Evolutionary conservation across 371 early-diverging fungal species (phyloP).

Genomic region (Apophysomyces trapeziformis): DNA sequence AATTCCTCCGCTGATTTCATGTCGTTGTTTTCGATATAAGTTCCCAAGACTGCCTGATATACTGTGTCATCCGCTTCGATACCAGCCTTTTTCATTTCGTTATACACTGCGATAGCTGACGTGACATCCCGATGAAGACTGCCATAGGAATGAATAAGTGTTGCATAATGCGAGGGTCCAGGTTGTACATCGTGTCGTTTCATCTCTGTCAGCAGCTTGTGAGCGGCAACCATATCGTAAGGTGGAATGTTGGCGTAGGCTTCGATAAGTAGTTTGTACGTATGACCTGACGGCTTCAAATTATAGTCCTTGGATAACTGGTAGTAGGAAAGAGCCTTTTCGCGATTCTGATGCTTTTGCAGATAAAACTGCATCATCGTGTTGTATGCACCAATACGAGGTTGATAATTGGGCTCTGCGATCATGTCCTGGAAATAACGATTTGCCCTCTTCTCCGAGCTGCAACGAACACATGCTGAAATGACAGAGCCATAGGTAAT

Average conservation of each 20-base stretch:
- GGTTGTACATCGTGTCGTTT: conserved; percentile 50
- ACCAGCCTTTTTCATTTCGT: conserved; percentile 49
- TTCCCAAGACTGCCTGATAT: conserved; percentile 61
- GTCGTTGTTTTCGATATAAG: conserved; percentile 54
- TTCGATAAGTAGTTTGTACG: conserved; percentile 62
- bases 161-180: conserved; percentile 57
- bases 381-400: conserved; percentile 64
- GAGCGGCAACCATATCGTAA: conserved; percentile 62
- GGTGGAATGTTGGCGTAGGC: conserved; percentile 64
- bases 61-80: conserved; percentile 55
- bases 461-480: conserved; percentile 61
- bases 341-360: conserved; percentile 58
- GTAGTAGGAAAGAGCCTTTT: conserved; percentile 58
- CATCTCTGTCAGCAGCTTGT: conserved; percentile 56
- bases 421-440: conserved; percentile 59
- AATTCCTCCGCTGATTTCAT: conserved; percentile 51
- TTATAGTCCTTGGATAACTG: conserved; percentile 44
- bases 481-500: conserved; percentile 67
- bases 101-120: conserved; percentile 56
- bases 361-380: conserved; percentile 69
- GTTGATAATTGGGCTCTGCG: conserved; percentile 46
- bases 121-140: conserved; percentile 57
- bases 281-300: conserved; percentile 58
- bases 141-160: conserved; percentile 64
- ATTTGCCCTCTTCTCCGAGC: conserved; percentile 55